Evolutionary conservation across 139 green algal species (phyloP).

Genomic region (Desmodesmus armatus): DNA sequence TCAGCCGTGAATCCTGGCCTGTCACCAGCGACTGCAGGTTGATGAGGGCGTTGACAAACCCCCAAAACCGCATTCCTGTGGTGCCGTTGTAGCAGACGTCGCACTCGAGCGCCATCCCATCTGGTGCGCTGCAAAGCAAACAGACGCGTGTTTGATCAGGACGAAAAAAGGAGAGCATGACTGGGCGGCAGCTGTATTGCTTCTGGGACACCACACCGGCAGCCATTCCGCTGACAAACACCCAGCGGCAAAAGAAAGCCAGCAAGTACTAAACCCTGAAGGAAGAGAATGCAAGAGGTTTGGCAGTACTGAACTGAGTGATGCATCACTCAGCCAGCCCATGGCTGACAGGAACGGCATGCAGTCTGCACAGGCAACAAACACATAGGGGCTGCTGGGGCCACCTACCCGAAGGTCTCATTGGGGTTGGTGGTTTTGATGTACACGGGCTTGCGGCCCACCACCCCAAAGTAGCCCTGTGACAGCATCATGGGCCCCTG

Average conservation of each 20-base stretch:
- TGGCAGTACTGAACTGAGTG: background rate
- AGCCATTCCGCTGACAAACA: too few species aligned
- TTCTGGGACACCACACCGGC: too few species aligned
- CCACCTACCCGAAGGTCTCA: slow-evolving; percentile 26
- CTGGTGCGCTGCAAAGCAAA: background rate
- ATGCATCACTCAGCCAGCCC: too few species aligned
- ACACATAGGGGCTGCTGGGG: too few species aligned
- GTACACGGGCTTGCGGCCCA: slow-evolving; percentile 30
- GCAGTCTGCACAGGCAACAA: background rate
- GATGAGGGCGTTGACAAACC: slow-evolving; percentile 28
- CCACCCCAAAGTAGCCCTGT: slow-evolving; percentile 28
- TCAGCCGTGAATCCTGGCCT: background rate
- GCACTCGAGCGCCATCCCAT: background rate
- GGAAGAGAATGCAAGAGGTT: background rate
- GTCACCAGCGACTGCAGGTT: slow-evolving; percentile 13
- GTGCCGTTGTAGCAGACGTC: background rate
- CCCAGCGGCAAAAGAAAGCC: too few species aligned
- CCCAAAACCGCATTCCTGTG: slow-evolving; percentile 13
- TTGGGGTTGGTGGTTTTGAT: background rate
- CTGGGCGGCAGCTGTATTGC: too few species aligned
- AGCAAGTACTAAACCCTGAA: too few species aligned
- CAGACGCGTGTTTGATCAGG: background rate
- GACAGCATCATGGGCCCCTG: slow-evolving; percentile 30
- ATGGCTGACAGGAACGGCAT: too few species aligned
- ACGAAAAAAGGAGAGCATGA: too few species aligned